Percentiles rank a stretch among this genome's conserved stretches.
Conservation (phyloP, 2,329 filamentous ascomycete species). For the Curvularia lunata region DNA sequence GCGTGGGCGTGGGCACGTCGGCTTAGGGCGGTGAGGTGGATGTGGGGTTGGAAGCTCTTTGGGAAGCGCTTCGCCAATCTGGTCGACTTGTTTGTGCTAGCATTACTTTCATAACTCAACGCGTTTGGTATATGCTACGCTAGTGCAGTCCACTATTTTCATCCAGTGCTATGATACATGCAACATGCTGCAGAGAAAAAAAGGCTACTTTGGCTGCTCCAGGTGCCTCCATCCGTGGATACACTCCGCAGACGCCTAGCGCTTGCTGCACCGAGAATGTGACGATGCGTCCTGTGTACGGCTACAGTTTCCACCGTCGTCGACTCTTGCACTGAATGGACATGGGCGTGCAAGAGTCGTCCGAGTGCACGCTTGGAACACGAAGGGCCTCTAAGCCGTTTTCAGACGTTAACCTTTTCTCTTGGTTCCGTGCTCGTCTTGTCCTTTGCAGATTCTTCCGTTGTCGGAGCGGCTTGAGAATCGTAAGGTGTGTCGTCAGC, state of each 20-base stretch:
- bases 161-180: slow-evolving; percentile 10
- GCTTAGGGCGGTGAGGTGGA: slow-evolving; percentile 35
- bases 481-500: slow-evolving; percentile 20
- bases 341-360: background rate
- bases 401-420: slow-evolving; percentile 21
- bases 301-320: background rate
- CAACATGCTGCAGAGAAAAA: slow-evolving; percentile 8
- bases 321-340: background rate
- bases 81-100: slow-evolving; percentile 17
- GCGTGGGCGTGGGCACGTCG: slow-evolving; percentile 25
- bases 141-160: slow-evolving; percentile 18
- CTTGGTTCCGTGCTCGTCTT: slow-evolving; percentile 12
- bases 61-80: slow-evolving; percentile 32
- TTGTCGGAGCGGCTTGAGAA: slow-evolving; percentile 5
- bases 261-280: background rate
- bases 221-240: background rate
- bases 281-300: background rate
- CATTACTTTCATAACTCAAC: slow-evolving; percentile 20
- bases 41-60: slow-evolving; percentile 41
- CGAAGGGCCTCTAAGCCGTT: background rate
- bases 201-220: background rate
- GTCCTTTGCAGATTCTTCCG: slow-evolving; percentile 7
- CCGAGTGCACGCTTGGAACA: background rate
- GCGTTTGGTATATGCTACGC: slow-evolving; percentile 12
- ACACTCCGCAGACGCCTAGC: background rate